Conservation (phyloP, 2,329 filamentous ascomycete species). For the Verticillium alfalfae region DNA sequence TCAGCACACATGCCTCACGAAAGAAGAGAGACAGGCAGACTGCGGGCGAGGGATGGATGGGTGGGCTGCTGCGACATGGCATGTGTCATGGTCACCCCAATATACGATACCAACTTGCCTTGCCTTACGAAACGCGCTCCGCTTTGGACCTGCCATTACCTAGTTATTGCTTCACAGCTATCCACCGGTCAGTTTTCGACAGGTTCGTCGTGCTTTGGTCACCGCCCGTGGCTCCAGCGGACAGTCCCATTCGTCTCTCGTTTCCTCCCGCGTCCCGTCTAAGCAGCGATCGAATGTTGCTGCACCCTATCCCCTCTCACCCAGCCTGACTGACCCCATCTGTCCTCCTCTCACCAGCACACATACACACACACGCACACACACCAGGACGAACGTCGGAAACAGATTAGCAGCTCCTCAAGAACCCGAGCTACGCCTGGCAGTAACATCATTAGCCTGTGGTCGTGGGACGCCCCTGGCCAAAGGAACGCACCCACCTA, state of each 20-base stretch:
- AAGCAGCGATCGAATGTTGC: not conserved
- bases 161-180: not conserved
- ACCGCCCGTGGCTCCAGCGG: conserved; percentile 29
- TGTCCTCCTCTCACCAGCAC: not conserved
- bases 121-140: not conserved
- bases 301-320: not conserved
- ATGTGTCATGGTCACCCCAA: conserved; percentile 3
- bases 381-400: not conserved
- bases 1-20: not conserved
- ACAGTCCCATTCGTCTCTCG: conserved; percentile 29
- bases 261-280: not conserved
- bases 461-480: not conserved
- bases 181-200: not conserved
- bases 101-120: conserved; percentile 1
- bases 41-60: not conserved
- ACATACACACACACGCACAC: no score
- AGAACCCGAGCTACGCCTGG: not conserved
- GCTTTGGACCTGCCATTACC: not conserved
- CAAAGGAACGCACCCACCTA: not conserved
- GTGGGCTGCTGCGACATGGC: not conserved
- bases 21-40: not conserved
- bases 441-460: not conserved
- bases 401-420: not conserved
- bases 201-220: conserved; percentile 7
- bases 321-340: not conserved